Evolutionary conservation across 2,329 filamentous ascomycete species (phyloP), one percentile per base, ranked within the genome.

Genomic region (Gliomastix tumulicola): DNA sequence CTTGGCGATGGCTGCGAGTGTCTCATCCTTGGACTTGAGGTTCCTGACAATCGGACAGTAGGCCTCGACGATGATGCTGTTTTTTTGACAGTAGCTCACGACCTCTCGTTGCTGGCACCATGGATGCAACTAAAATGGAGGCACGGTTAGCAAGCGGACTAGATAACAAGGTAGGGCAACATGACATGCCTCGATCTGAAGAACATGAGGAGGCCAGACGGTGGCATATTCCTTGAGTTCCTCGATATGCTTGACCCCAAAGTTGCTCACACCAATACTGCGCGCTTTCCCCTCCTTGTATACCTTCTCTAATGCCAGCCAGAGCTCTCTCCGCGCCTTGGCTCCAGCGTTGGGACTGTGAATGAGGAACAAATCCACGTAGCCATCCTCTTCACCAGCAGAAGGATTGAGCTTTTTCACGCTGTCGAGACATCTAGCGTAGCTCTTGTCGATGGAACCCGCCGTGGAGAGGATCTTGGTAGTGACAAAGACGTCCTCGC

Each of bases 231-330:
- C 49, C 57, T 76, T 81, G 59, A 86, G 62, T 50, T 80, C 76
- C 49, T 85, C 75, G 23, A 87, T 76, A 46, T 84, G 76, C 33
- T 69, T 68, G 38, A 80, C 71, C 3, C 80, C 80, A 49, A 75
- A 86, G 49, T 86, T 87, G 56, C 79, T 83, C 32, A 86, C 80
- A 0, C 82, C 83, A 51, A 86, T 84, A 20, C 70, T 71, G 55
- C 69, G 75, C 7, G 74, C 68, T 42, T 68, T 75, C 3, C 79
- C 81, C 43, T 76, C 71, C 21, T 69, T 60, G 41, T 76, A 62
- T 28, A 83, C 53, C 50, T 63, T 71, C 60, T 84, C 79, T 39
- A 87, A 55, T 3, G 79, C 79, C 41, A 68, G 64, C 79, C 81
- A 87, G 60, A 86, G 65, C 46, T 75, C 64, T 55, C 75, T 77